Percentiles rank a stretch among this genome's conserved stretches.
Conservation (phyloP, 2,329 filamentous ascomycete genomes). For the Neoascochyta sp. region DNA sequence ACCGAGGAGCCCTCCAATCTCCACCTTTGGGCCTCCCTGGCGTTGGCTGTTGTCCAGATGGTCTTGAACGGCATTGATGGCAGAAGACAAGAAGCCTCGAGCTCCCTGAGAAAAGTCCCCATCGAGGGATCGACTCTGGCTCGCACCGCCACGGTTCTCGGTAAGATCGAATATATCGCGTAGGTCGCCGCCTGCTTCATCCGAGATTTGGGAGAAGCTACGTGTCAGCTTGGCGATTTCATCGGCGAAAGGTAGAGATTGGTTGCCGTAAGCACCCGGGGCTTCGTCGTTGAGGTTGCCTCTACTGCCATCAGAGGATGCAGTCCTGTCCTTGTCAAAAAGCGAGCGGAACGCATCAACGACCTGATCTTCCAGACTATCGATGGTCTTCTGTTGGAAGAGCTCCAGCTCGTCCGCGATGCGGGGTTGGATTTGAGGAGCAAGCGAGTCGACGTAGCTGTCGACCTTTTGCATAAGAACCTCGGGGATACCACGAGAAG, state of each 20-base stretch:
- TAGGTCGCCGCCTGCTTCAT: slow-evolving; percentile 25
- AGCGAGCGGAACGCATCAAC: slow-evolving; percentile 28
- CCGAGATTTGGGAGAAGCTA: slow-evolving; percentile 27
- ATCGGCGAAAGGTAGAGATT: slow-evolving; percentile 28
- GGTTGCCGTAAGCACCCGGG: slow-evolving; percentile 27
- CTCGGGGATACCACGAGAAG: slow-evolving; percentile 19
- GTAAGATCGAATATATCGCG: slow-evolving; percentile 29
- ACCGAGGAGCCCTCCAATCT: slow-evolving; percentile 26
- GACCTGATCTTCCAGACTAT: slow-evolving; percentile 29
- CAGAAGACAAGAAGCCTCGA: slow-evolving; percentile 23
- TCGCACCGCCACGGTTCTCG: slow-evolving; percentile 12
- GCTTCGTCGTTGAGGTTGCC: slow-evolving; percentile 24
- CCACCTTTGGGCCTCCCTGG: slow-evolving; percentile 12
- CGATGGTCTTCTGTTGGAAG: slow-evolving; percentile 32
- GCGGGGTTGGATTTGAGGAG: slow-evolving; percentile 32
- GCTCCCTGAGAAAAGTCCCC: slow-evolving; percentile 16
- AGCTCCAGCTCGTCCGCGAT: slow-evolving; percentile 27
- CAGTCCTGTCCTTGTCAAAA: slow-evolving; percentile 19
- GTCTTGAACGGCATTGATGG: slow-evolving; percentile 24
- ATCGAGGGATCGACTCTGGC: slow-evolving; percentile 14
- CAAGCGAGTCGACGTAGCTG: slow-evolving; percentile 29
- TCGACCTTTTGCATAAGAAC: slow-evolving; percentile 27
- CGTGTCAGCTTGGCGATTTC: slow-evolving; percentile 28
- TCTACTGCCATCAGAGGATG: slow-evolving; percentile 13
- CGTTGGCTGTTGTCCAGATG: slow-evolving; percentile 18